These are phyloP conservation scores for Ceratocystis albifundus DNA, from an alignment of 2,329 filamentous ascomycete species.

Conservation along the genomic window DNA sequence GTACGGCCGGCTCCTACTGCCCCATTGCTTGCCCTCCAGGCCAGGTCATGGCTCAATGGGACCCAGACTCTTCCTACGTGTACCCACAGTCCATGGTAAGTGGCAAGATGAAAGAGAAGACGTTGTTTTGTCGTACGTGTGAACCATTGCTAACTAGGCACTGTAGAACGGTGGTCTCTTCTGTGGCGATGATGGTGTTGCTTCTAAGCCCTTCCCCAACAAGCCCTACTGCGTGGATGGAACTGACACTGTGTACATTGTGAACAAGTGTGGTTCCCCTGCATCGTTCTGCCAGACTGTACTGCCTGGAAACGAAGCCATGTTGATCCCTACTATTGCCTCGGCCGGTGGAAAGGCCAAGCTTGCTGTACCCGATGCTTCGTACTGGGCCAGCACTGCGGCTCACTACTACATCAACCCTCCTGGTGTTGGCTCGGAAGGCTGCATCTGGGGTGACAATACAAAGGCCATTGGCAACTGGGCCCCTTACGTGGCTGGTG, in stretches of 20 bases:
- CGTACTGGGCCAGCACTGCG: constrained; percentile 61
- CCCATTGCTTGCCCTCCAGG: constrained; percentile 66
- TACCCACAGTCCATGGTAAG: constrained; percentile 63
- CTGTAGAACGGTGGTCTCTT: constrained; percentile 59
- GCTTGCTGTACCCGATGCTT: constrained; percentile 57
- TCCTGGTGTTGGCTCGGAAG: constrained; percentile 52
- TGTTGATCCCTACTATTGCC: constrained; percentile 69
- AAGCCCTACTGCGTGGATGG: constrained; percentile 60
- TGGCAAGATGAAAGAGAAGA: constrained; percentile 21
- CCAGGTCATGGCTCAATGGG: constrained; percentile 69
- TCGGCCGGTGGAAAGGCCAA: constrained; percentile 35
- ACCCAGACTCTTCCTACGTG: constrained; percentile 54
- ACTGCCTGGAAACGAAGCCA: constrained; percentile 66
- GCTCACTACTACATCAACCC: constrained; percentile 76
- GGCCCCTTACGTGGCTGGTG: constrained; percentile 64
- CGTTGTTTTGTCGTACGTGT: constrained; percentile 13
- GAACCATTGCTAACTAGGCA: constrained; percentile 7
- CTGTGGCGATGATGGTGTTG: constrained; percentile 54
- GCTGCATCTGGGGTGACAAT: constrained; percentile 60
- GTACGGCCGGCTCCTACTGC: constrained; percentile 56
- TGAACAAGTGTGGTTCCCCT: constrained; percentile 51
- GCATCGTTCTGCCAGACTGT: constrained; percentile 72
- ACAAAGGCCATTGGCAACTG: constrained; percentile 59
- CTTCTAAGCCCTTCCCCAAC: constrained; percentile 57
- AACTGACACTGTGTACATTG: constrained; percentile 50